Base-by-base conservation (phyloP, 257 asterid species). In the Solanum rostratum region DNA sequence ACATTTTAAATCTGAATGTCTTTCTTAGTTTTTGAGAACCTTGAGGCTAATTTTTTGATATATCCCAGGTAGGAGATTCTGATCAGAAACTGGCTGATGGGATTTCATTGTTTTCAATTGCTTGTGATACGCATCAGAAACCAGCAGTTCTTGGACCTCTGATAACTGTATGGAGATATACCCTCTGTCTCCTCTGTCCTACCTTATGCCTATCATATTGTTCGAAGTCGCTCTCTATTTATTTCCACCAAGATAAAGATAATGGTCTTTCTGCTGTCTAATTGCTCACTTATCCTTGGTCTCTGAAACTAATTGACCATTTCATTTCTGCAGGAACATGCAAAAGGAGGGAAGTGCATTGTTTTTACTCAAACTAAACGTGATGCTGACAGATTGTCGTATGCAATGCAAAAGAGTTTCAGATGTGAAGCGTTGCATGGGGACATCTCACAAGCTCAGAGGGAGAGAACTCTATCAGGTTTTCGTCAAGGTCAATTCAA, bases 291-390 rank as follows among this genome's bases (percentile, higher is more conserved):
- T 50, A 50, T 50, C 62, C 5, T 81, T 4, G 5, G 29, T 81
- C 19, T 22, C 19, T 49, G 27, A 8, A 76, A 63, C 84, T 85
- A 76, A 85, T 46, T 70, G 65, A 83, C 43, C 68, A 45, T 50
- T 45, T 16, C 68, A 57, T 13, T 79, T 85, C 78, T 71, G 50
- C 87, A 96, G 98, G 98, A 93, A 76, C 98, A 96, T 84, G 99
- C 95, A 59, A 93, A 93, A 59, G 98, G 98, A 71, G 99, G 99
- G 60, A 96, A 96, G 89, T 95, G 97, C 69, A 96, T 94, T 76
- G 93, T 96, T 62, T 96, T 96, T 85, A 96, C 99, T 80, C 99
- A 96, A 91, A 96, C 99, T 10, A 96, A 96, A 88, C 94, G 99
- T 18, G 99, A 96, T 92, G 99, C 98, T 80, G 98, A 94, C 87